Base-by-base conservation (phyloP, 176 grass and related monocot species). In the Lolium perenne region DNA sequence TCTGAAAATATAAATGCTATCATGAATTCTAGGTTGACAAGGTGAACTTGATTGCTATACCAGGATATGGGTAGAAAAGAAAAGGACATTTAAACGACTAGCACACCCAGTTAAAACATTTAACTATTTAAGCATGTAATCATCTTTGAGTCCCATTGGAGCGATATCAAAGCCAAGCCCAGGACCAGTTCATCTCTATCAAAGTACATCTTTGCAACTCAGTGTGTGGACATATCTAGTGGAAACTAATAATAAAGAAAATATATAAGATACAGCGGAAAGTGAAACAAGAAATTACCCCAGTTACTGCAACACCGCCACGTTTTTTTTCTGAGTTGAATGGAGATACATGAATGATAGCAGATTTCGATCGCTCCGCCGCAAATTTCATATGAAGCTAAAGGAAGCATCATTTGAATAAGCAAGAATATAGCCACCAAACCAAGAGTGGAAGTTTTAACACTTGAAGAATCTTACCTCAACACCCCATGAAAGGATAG, bases 261-360 rank as follows among this genome's bases (percentile, higher is more conserved):
- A 83, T 50, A 74, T 18, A 72, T 72, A 60, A 75, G 76, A 69
- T 73, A 75, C 4, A 17, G 71, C 15, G 17, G 65, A 80, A 77
- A 81, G 61, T 15, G 22, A 53, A 50, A 48, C 22, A 80, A 59
- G 50, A 32, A 83, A 77, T 92, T 94, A 98, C 96, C 86, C 79
- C 35, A 38, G 26, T 62, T 29, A 98, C 84, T 86, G 94, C 93
- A 74, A 95, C 92, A 50, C 94, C 93, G 11, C 92, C 90, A 2
- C 92, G 64, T 22, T 98, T 98, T 76, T 94, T 98, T 85, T 95
- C 94, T 12, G 96, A 98, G 76, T 92, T 95, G 88, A 98, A 98
- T 73, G 96, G 96, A 77, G 81, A 89, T 50, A 90, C 96, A 51
- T 94, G 94, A 87, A 95, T 57, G 81, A 98, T 92, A 81, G 86